phyloP scores from a whole-genome alignment of 257 asterid genomes.

The Anisodus acutangulus region DNA sequence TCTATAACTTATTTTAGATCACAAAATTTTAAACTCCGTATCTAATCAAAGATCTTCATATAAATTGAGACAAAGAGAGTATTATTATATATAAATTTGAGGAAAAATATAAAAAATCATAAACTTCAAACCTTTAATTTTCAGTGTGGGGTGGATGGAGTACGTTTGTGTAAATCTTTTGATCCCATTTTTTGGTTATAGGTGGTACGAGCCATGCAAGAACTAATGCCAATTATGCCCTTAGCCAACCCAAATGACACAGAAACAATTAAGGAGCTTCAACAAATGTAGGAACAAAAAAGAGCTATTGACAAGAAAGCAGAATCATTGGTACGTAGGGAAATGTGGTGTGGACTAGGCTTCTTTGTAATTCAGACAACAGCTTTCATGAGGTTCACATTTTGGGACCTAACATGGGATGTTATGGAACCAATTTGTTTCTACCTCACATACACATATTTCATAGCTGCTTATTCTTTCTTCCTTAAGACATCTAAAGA shows the following conservation, averaged over 20 bases:
- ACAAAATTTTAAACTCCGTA: no score
- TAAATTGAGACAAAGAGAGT: no score
- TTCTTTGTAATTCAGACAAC: slow-evolving; percentile 43
- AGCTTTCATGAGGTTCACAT: slow-evolving; percentile 61
- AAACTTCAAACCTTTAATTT: neutral
- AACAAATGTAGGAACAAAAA: slow-evolving; percentile 51
- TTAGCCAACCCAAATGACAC: slow-evolving; percentile 31
- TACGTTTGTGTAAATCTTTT: neutral
- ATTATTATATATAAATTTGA: neutral
- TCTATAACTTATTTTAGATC: no score
- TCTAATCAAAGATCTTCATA: no score
- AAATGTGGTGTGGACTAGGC: slow-evolving; percentile 62
- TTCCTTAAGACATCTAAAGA: slow-evolving; percentile 63
- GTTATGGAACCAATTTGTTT: slow-evolving; percentile 80
- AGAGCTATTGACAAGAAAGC: slow-evolving; percentile 55
- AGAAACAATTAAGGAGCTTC: slow-evolving; percentile 43
- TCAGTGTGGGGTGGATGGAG: neutral
- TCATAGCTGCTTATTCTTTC: slow-evolving; percentile 56
- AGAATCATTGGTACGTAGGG: slow-evolving; percentile 58
- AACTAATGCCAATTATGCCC: slow-evolving; percentile 33
- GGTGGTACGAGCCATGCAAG: slow-evolving; percentile 36
- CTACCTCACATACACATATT: slow-evolving; percentile 51
- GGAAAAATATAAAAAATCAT: neutral
- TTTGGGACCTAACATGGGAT: slow-evolving; percentile 79
- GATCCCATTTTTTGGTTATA: neutral